Conservation (phyloP, 371 early-diverging fungal genomes). For the Batrachochytrium dendrobatidis region DNA sequence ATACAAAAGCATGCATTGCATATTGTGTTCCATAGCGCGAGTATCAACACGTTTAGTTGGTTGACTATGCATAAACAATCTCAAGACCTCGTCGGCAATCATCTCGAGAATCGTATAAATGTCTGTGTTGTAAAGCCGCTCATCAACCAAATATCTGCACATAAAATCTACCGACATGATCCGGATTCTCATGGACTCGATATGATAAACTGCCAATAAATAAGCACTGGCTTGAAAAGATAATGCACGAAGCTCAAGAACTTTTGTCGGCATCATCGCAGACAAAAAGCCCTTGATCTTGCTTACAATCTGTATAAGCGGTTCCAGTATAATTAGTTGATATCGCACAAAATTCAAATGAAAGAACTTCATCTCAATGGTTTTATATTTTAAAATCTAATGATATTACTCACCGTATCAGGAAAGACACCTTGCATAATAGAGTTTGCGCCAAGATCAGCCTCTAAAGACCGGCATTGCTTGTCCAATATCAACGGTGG, state of each 20-base stretch:
- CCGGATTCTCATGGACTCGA: conserved; percentile 72
- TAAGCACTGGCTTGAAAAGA: conserved; percentile 72
- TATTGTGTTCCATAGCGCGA: conserved; percentile 8
- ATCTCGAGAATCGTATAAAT: conserved; percentile 64
- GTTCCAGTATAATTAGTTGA: neutral
- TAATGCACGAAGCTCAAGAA: conserved; percentile 55
- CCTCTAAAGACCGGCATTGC: conserved; percentile 62
- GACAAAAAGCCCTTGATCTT: conserved; percentile 31
- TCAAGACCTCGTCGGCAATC: conserved; percentile 59
- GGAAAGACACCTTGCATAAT: conserved; percentile 62
- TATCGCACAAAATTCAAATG: neutral
- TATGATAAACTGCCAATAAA: conserved; percentile 73
- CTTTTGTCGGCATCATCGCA: conserved; percentile 40
- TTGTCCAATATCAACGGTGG: conserved; percentile 69
- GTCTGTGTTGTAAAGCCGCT: conserved; percentile 65
- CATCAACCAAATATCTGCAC: conserved; percentile 76
- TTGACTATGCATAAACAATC: conserved; percentile 20
- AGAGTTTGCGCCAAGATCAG: conserved; percentile 83
- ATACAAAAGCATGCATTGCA: conserved; percentile 6
- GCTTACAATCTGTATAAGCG: conserved; percentile 23
- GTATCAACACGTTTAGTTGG: conserved; percentile 11
- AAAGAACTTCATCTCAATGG: too few species aligned
- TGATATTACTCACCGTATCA: conserved; percentile 45
- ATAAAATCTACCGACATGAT: conserved; percentile 58
- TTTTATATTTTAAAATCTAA: neutral